Percentiles rank a stretch among this genome's conserved stretches.
These are phyloP conservation scores for Canariomyces notabilis DNA, from an alignment of 2,329 filamentous ascomycete genomes.

Conservation along the genomic window DNA sequence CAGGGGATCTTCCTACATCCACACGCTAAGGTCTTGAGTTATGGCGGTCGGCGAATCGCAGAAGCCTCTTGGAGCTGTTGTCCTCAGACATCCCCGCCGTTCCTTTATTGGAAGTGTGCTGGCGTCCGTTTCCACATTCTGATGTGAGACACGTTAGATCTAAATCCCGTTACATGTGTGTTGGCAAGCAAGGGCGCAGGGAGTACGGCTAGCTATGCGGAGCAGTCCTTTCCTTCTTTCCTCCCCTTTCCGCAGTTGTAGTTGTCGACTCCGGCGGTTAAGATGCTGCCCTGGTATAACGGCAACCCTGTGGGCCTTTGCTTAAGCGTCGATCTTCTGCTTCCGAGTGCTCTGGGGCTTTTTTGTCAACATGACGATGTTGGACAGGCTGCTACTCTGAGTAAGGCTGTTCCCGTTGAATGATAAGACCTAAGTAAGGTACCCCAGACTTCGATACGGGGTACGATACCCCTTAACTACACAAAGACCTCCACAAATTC, in stretches of 20 bases:
- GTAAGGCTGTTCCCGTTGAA: background rate
- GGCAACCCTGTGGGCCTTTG: background rate
- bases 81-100: no score
- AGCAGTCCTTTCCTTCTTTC: slow-evolving; percentile 8
- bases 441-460: no score
- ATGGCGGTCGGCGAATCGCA: no score
- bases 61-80: no score
- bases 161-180: no score
- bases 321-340: background rate
- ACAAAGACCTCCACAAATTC: background rate
- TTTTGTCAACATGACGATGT: background rate
- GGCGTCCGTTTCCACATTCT: no score
- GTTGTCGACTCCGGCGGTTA: background rate
- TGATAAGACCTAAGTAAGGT: background rate
- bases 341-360: background rate
- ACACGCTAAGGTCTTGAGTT: no score
- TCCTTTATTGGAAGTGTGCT: no score
- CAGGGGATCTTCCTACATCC: no score
- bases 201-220: slow-evolving; percentile 1
- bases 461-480: background rate
- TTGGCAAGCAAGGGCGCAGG: no score
- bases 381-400: background rate
- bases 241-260: background rate
- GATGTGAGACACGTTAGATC: no score
- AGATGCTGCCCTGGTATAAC: background rate